Conservation (phyloP, 345 rosid genomes). For the Rubroshorea leprosula region DNA sequence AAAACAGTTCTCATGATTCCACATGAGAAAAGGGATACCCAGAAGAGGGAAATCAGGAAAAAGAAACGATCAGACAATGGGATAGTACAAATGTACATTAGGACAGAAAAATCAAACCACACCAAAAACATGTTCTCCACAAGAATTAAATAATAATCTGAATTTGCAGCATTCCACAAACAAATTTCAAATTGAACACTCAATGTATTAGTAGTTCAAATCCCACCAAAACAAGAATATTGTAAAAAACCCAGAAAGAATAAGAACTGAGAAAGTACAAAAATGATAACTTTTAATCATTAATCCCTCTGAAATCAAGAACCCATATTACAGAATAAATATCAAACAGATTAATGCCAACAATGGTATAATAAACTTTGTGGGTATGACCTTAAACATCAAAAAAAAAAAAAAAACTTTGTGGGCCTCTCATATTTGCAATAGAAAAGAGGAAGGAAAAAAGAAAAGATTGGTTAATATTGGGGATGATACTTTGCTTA, state of each 20-base stretch:
- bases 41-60: conserved; percentile 9
- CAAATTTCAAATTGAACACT: neutral
- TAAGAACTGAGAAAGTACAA: neutral
- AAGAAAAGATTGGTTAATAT: neutral
- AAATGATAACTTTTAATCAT: neutral
- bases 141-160: neutral
- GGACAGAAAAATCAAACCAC: neutral
- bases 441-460: neutral
- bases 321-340: neutral
- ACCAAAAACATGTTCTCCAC: neutral
- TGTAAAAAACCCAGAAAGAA: too few species aligned
- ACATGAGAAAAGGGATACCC: conserved; percentile 2
- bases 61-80: neutral
- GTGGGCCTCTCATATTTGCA: too few species aligned
- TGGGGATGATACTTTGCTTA: neutral
- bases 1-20: neutral
- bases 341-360: neutral
- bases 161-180: neutral
- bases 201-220: too few species aligned
- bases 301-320: neutral
- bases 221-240: too few species aligned
- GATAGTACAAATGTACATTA: neutral
- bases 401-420: too few species aligned
- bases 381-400: too few species aligned
- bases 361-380: neutral